These are phyloP conservation scores for Volvox africanus DNA, from an alignment of 139 green algal genomes.

Conservation along the genomic window DNA sequence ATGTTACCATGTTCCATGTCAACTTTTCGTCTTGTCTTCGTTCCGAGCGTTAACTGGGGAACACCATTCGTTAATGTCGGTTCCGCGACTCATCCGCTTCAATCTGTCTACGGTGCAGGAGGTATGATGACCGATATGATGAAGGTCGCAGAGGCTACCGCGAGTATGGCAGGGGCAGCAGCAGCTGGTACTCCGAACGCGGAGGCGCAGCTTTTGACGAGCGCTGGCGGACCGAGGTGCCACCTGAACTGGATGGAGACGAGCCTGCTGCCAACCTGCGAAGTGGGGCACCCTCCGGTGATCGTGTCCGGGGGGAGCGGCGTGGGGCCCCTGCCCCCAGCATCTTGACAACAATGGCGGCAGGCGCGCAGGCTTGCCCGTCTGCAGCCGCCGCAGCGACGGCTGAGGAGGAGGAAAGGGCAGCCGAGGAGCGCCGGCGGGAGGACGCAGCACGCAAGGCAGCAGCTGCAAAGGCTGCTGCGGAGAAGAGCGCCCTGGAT, in stretches of 20 bases:
- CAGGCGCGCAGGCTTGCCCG: background rate
- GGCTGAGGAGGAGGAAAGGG: slow-evolving; percentile 8
- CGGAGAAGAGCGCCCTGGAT: slow-evolving; percentile 21
- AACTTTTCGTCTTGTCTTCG: too few species aligned
- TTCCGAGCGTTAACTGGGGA: too few species aligned
- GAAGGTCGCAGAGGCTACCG: background rate
- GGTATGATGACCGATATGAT: slow-evolving; percentile 26
- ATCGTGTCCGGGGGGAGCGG: background rate
- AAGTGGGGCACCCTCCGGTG: background rate
- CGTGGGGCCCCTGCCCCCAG: background rate
- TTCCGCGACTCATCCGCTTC: background rate
- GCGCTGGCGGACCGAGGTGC: slow-evolving; percentile 28
- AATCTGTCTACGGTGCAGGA: background rate
- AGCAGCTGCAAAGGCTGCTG: background rate
- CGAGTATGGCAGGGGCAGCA: background rate
- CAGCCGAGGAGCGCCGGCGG: slow-evolving; percentile 8
- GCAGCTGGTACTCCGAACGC: slow-evolving; percentile 9
- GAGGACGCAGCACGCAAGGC: background rate
- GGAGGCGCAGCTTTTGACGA: background rate
- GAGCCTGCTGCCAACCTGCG: background rate
- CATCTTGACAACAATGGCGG: too few species aligned
- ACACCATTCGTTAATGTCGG: too few species aligned
- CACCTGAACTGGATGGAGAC: slow-evolving; percentile 22
- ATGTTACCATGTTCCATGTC: too few species aligned
- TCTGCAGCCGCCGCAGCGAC: slow-evolving; percentile 23